Percentiles rank a stretch among this genome's conserved stretches.
These are phyloP conservation scores for Xylaria sp. DNA, from an alignment of 2,329 filamentous ascomycete genomes.

Conservation along the genomic window DNA sequence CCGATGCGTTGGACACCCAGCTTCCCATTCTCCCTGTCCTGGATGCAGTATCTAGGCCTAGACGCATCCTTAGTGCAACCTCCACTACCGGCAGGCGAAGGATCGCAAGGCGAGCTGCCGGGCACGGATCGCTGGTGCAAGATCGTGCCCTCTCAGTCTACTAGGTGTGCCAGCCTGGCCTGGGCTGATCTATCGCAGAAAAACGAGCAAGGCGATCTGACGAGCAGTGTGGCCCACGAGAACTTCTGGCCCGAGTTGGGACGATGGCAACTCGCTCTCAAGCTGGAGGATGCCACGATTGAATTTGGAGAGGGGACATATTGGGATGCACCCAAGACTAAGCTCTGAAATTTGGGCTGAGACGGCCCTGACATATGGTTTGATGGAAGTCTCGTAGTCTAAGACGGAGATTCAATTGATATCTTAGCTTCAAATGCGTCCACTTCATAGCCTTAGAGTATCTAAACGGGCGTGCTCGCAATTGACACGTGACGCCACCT, in stretches of 20 bases:
- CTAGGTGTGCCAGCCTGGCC: slow-evolving; percentile 50
- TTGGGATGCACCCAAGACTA: slow-evolving; percentile 41
- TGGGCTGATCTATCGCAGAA: slow-evolving; percentile 60
- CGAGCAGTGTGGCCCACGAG: slow-evolving; percentile 26
- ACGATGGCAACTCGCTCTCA: slow-evolving; percentile 55
- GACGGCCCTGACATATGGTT: background rate
- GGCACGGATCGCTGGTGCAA: slow-evolving; percentile 60
- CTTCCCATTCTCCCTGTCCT: slow-evolving; percentile 56
- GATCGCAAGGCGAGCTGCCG: slow-evolving; percentile 54
- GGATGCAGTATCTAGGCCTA: slow-evolving; percentile 54
- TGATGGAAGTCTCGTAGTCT: background rate
- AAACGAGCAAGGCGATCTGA: slow-evolving; percentile 43
- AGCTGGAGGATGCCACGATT: slow-evolving; percentile 47
- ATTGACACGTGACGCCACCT: slow-evolving; percentile 2
- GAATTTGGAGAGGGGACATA: slow-evolving; percentile 45
- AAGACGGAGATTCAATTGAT: background rate
- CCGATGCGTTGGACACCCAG: slow-evolving; percentile 54
- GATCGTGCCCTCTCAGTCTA: slow-evolving; percentile 48
- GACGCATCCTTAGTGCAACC: slow-evolving; percentile 59
- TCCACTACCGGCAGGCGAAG: slow-evolving; percentile 56
- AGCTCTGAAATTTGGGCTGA: slow-evolving; percentile 24
- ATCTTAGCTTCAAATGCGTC: too few relatives aligned
- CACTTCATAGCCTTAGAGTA: too few relatives aligned
- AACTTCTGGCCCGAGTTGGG: slow-evolving; percentile 61
- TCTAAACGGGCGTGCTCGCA: background rate